phyloP scores from a whole-genome alignment of 148 eudicot species.

The Pharnaceum exiguum region DNA sequence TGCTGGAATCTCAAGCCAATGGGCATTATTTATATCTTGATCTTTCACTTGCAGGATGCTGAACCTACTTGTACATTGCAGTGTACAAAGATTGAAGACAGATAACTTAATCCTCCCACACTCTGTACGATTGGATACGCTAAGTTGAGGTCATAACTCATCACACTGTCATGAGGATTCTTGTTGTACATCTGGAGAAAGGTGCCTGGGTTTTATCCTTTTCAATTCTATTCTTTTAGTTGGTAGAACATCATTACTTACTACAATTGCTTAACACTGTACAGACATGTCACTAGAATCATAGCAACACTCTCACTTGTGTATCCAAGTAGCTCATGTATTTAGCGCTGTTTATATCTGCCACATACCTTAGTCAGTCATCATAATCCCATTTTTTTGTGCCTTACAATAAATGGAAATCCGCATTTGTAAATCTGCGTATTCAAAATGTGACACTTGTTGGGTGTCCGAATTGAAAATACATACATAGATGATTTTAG shows the following conservation, averaged over 20 bases:
- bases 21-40: background rate
- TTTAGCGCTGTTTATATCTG: too few species aligned
- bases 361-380: too few species aligned
- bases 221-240: constrained; percentile 1
- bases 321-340: too few species aligned
- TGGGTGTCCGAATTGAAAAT: too few species aligned
- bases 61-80: background rate
- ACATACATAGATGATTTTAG: too few species aligned
- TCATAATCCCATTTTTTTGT: too few species aligned
- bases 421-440: too few species aligned
- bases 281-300: background rate
- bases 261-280: constrained; percentile 6
- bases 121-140: background rate
- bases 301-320: background rate
- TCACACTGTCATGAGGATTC: background rate
- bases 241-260: constrained; percentile 2
- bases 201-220: constrained; percentile 2
- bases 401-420: too few species aligned
- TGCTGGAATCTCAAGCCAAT: too few species aligned
- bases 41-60: background rate
- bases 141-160: background rate
- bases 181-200: constrained; percentile 10
- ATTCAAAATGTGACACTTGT: too few species aligned
- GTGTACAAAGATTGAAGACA: constrained; percentile 1
- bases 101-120: background rate